These are phyloP conservation scores for Platanthera guangdongensis DNA, from an alignment of 106 monocot genomes.

Conservation along the genomic window DNA sequence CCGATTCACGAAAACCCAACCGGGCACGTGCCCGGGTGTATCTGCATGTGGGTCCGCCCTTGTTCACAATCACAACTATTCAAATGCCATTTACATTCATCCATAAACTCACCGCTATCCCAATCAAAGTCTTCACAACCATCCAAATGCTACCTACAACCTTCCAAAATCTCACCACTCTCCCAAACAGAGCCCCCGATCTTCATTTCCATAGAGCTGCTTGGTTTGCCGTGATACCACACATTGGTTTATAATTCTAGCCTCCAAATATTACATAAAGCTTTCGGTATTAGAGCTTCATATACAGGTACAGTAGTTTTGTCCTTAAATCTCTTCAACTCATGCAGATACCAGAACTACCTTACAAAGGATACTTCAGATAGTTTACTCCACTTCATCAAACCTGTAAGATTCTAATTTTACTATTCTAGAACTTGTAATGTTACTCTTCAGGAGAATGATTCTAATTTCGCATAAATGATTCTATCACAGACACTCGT, in stretches of 20 bases:
- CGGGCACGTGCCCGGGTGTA: too few species aligned
- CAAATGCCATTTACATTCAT: too few species aligned
- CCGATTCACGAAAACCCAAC: too few species aligned
- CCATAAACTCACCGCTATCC: too few species aligned
- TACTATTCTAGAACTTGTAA: not conserved
- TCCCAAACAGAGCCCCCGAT: too few species aligned
- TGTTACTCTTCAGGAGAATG: not conserved
- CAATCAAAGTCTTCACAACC: too few species aligned
- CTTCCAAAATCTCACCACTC: too few species aligned
- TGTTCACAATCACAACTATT: too few species aligned
- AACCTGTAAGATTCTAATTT: constrained; percentile 50
- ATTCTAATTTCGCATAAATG: not conserved
- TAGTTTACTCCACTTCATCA: constrained; percentile 46
- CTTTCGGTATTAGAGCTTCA: not conserved
- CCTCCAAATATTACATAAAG: not conserved
- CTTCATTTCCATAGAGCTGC: not conserved
- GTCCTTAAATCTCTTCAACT: constrained; percentile 1
- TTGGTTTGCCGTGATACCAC: not conserved
- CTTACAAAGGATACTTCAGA: constrained; percentile 72
- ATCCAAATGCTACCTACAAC: too few species aligned
- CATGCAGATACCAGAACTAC: constrained; percentile 87
- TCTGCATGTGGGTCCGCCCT: too few species aligned
- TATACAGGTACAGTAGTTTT: not conserved
- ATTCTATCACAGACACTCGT: constrained; percentile 58
- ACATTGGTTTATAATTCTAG: not conserved